Conservation (phyloP, 352 stramenopile species). For the Pythium graminicola region DNA sequence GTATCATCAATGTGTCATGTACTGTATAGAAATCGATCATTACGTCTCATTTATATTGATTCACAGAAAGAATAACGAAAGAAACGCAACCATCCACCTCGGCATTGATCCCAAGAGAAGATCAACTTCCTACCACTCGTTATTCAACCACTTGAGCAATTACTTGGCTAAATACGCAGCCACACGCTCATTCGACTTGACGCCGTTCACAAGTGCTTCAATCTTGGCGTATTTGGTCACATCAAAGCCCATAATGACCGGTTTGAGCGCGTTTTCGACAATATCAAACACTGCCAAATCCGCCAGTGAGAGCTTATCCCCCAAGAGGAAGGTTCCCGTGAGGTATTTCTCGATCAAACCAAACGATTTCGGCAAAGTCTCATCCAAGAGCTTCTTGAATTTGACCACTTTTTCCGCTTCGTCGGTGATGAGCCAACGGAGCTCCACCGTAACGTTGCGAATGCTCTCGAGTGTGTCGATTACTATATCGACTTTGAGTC, state of each 20-base stretch:
- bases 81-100: too few relatives aligned
- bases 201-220: constrained; percentile 8
- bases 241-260: constrained; percentile 20
- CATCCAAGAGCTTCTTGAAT: constrained; percentile 30
- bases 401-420: constrained; percentile 34
- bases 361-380: constrained; percentile 35
- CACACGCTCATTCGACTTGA: constrained; percentile 22
- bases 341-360: constrained; percentile 20
- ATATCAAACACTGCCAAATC: constrained; percentile 46
- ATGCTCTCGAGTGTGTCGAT: constrained; percentile 27
- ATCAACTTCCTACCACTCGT: too few relatives aligned
- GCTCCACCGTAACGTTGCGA: constrained; percentile 23
- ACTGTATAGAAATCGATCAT: too few relatives aligned
- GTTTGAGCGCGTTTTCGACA: constrained; percentile 37
- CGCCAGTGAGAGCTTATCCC: constrained; percentile 33
- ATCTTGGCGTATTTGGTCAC: constrained; percentile 24
- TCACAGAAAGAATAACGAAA: too few relatives aligned
- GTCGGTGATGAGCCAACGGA: constrained; percentile 16
- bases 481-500: constrained; percentile 37
- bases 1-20: too few relatives aligned
- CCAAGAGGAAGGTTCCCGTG: constrained; percentile 19
- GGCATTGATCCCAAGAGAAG: too few relatives aligned
- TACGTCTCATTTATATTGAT: too few relatives aligned
- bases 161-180: constrained; percentile 28
- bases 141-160: neutral